Base-by-base conservation (phyloP, 2,329 filamentous ascomycete genomes). In the Hypomyces perniciosus region DNA sequence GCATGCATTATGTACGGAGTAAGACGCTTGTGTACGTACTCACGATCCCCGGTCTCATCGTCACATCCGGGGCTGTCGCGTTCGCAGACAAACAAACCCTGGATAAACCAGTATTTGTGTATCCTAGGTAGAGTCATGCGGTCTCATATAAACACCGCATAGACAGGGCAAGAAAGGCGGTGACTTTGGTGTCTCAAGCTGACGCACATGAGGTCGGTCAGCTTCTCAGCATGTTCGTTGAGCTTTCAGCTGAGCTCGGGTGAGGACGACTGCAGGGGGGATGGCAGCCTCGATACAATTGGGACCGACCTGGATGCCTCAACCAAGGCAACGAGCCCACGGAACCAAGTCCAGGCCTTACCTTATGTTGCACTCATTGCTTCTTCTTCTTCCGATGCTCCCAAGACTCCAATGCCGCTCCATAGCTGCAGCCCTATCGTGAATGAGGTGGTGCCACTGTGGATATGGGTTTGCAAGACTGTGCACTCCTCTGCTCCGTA, bases 241-340 rank as follows among this genome's bases (percentile, higher is more conserved):
- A 20, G 44, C 4, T 45, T 52, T 53, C 51, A 53, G 51, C 51
- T 50, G 46, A 31, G 37, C 29, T 27, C 45, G 42, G 38, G 47
- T 43, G 43, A 38, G 31, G 40, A 31, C 34, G 27, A 33, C 13
- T 35, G 37, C 51, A 53, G 47, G 51, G 51, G 47, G 51, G 51
- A 35, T 50, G 13, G 20, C 45, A 33, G 39, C 20, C 31, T 44
- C 50, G 39, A 38, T 40, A 45, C 50, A 20, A 20, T 20, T 20
- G 20, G 20, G 20, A 20, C 20, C 20, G 20, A 20, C 20, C 20
- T 20, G 20, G 20, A 20, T 20, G 20, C 20, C 20, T 20, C 20
- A 20, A 20, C 20, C 20, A 20, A 20, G 20, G 20, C 20, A 20
- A 20, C 3, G 20, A 20, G 20, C 20, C 20, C 20, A 20, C 20